Evolutionary conservation across 805 yeast species (phyloP), one percentile per base, ranked within the genome.

Genomic region (Starmerella stigmatis): DNA sequence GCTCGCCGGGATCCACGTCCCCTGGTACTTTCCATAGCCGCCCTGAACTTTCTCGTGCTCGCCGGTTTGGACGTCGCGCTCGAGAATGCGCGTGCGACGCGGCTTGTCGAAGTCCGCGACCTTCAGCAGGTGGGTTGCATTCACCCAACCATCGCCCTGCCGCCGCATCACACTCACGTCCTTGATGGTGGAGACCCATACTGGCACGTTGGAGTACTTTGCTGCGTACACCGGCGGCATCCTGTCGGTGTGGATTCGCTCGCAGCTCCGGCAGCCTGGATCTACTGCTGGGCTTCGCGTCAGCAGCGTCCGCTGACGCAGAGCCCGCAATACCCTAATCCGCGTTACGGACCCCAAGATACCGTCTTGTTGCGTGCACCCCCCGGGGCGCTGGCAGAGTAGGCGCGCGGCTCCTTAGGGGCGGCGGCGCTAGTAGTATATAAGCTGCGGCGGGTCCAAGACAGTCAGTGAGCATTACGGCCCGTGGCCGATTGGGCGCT

Each of bases 21-120:
- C 96, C 63, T 89, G 97, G 63, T 86, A 89, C 59, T 88, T 80
- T 44, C 97, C 97, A 61, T 86, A 88, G 2, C 97, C 97, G 50
- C 97, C 97, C 63, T 88, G 97, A 19, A 88, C 86, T 62, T 89
- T 89, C 58, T 88, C 96, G 61, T 88, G 96, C 16, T 70, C 65
- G 5, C 94, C 94, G 33, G 73, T 74, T 59, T 89, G 96, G n/a
- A 89, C 94, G 52, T 88, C 96, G 57, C 81, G 78, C 61, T 88
- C 97, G 55, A 88, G 71, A 50, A 88, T 86, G 56, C 94, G 79
- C 16, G 96, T 88, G 54, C 97, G 69, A 62, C 83, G 86, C 1
- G 96, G 95, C 64, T 88, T 88, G 49, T 96, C 94, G 62, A 86
- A 86, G 60, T 83, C 80, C 38, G 96, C 95, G 34, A 89, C 88